Evolutionary conservation across 2,329 filamentous ascomycete species (phyloP).

Genomic region (Penicillium sp.): DNA sequence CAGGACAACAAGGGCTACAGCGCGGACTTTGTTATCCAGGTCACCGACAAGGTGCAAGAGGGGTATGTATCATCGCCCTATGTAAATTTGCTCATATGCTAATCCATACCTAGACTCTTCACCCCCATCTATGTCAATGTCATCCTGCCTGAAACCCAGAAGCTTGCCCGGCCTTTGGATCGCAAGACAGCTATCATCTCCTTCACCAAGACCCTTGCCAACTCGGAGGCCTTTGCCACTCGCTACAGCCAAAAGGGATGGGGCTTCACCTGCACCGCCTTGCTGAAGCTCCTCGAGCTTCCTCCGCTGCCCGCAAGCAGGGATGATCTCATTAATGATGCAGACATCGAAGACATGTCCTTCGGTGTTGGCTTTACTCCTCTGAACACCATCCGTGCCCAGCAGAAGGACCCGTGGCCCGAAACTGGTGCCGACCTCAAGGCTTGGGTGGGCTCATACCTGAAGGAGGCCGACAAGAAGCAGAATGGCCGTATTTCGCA

Average conservation of each 20-base stretch:
- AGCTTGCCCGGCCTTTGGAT: conserved; percentile 81
- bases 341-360: conserved; percentile 89
- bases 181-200: conserved; percentile 92
- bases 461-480: conserved; percentile 73
- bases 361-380: conserved; percentile 95
- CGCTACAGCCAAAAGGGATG: conserved; percentile 79
- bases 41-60: conserved; percentile 77
- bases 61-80: conserved; percentile 44
- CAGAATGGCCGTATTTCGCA: conserved; percentile 67
- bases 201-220: conserved; percentile 85
- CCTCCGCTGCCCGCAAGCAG: conserved; percentile 71
- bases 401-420: conserved; percentile 75
- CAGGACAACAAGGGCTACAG: conserved; percentile 78
- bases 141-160: conserved; percentile 84
- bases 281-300: conserved; percentile 85
- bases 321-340: conserved; percentile 76
- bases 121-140: conserved; percentile 80
- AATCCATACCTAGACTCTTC: conserved; percentile 58
- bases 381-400: conserved; percentile 81
- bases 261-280: conserved; percentile 82
- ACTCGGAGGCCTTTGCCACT: conserved; percentile 78
- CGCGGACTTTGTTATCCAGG: conserved; percentile 83
- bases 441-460: conserved; percentile 75
- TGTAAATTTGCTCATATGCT: conserved; percentile 7
- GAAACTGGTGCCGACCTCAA: conserved; percentile 76